These are phyloP conservation scores for Leptographium galeiforme DNA, from an alignment of 2,329 filamentous ascomycete species.

Conservation along the genomic window DNA sequence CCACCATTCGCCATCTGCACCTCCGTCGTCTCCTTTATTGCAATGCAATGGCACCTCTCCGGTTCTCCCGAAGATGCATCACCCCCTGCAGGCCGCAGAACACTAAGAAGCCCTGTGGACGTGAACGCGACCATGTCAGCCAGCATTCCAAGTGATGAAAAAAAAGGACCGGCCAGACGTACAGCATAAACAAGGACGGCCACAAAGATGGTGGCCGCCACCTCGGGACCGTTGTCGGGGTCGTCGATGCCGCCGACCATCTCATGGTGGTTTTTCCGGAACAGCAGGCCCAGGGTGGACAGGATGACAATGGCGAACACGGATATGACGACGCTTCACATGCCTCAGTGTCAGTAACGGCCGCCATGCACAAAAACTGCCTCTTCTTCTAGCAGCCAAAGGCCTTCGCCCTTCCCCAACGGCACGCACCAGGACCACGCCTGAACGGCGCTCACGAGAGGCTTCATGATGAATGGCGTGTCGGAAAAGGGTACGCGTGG, in stretches of 20 bases:
- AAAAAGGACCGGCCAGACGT: constrained; percentile 27
- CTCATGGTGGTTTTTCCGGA: constrained; percentile 66
- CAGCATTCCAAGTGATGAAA: not conserved
- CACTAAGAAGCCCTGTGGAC: constrained; percentile 64
- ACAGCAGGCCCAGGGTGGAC: constrained; percentile 54
- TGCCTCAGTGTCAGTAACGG: not conserved
- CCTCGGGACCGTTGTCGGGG: constrained; percentile 59
- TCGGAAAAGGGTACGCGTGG: not conserved
- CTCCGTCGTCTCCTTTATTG: constrained; percentile 15
- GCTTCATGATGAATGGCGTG: constrained; percentile 61
- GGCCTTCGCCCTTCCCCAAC: not conserved
- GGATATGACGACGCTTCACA: constrained; percentile 57
- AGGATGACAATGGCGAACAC: constrained; percentile 53
- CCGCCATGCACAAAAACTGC: too few relatives aligned
- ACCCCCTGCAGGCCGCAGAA: constrained; percentile 86
- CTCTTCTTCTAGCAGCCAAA: too few relatives aligned
- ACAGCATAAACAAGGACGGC: constrained; percentile 84
- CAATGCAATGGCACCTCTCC: constrained; percentile 72
- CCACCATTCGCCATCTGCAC: not conserved
- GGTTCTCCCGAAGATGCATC: constrained; percentile 70
- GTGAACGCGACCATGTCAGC: not conserved
- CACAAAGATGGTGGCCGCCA: constrained; percentile 74
- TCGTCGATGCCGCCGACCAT: constrained; percentile 65
- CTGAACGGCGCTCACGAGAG: constrained; percentile 79
- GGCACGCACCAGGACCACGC: constrained; percentile 79